Conservation (phyloP, 106 monocot species). For the Iris macrosiphon region DNA sequence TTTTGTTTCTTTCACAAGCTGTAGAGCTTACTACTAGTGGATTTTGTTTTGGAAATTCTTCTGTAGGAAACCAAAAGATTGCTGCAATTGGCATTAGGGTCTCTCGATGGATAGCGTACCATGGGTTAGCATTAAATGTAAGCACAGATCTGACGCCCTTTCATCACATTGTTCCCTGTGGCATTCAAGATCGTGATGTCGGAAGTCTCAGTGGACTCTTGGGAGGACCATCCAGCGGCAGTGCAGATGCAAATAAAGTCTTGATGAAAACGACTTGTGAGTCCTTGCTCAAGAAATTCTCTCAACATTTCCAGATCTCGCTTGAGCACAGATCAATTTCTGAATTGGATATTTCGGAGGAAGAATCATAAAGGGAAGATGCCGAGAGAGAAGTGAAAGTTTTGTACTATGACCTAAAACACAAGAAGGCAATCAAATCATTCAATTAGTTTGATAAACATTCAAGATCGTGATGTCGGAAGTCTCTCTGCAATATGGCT, state of each 20-base stretch:
- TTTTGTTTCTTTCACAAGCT: not conserved
- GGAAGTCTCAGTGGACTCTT: conserved; percentile 40
- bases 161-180: conserved; percentile 53
- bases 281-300: conserved; percentile 66
- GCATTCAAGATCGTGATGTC: conserved; percentile 55
- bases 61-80: conserved; percentile 58
- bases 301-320: conserved; percentile 73
- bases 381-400: no score
- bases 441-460: no score
- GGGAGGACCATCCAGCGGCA: no score
- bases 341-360: not conserved
- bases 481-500: no score
- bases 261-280: conserved; percentile 44
- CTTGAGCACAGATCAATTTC: conserved; percentile 16
- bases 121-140: conserved; percentile 74
- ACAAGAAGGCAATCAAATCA: no score
- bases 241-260: conserved; percentile 4
- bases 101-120: conserved; percentile 63
- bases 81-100: conserved; percentile 74
- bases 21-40: not conserved
- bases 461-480: no score
- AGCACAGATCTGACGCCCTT: conserved; percentile 50
- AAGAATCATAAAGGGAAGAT: conserved; percentile 17
- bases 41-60: not conserved
- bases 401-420: no score